phyloP scores from a whole-genome alignment of 352 stramenopile genomes.

The Phytophthora pistaciae region DNA sequence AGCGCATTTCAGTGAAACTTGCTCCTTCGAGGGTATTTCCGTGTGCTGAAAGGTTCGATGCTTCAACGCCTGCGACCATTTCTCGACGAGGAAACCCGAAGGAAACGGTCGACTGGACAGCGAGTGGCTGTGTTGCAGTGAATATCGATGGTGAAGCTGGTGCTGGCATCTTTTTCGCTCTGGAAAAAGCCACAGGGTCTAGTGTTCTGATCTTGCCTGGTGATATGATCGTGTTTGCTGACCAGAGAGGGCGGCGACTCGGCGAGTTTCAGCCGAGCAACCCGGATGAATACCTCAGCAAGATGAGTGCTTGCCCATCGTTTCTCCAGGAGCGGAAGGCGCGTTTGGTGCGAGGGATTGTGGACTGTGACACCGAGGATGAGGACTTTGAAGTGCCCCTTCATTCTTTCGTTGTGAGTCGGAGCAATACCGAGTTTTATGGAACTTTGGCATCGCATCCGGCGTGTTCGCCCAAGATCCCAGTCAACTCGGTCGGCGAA shows the following conservation, averaged over 20 bases:
- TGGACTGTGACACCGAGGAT: neutral
- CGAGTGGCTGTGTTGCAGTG: neutral
- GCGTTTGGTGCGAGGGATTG: neutral
- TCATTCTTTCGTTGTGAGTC: neutral
- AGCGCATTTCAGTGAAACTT: neutral
- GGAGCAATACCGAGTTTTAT: no score
- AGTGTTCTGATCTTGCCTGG: no score
- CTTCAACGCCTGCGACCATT: neutral
- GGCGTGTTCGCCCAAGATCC: no score
- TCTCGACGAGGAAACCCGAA: neutral
- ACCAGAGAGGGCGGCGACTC: neutral
- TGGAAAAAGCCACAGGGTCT: no score
- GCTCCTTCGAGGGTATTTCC: neutral
- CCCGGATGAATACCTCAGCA: neutral
- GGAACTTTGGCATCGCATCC: no score
- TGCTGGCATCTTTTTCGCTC: no score
- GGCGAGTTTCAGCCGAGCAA: neutral
- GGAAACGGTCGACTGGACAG: constrained; percentile 18
- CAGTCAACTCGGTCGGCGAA: no score
- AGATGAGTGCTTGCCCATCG: neutral
- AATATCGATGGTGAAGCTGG: no score
- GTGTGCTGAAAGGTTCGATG: neutral
- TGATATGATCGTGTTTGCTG: no score
- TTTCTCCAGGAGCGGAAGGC: neutral
- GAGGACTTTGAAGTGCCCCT: neutral